Evolutionary conservation across 805 yeast species (phyloP).

Genomic region (Metschnikowia matae): DNA sequence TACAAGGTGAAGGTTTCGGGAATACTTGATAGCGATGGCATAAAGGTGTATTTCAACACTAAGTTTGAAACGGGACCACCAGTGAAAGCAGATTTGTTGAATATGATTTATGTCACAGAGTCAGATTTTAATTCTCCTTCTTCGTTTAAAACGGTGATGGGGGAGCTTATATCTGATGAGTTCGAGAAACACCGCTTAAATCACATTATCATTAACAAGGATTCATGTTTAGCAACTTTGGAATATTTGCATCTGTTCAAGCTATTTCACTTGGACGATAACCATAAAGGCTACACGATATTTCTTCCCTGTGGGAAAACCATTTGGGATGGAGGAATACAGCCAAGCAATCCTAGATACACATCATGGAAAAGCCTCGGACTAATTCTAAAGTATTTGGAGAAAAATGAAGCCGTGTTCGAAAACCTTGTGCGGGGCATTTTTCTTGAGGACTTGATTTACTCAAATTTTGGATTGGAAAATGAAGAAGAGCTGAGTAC

Average conservation of each 20-base stretch:
- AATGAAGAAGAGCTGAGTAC: conserved; percentile 15
- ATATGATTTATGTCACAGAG: conserved; percentile 61
- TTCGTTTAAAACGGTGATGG: conserved; percentile 60
- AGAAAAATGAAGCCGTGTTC: conserved; percentile 48
- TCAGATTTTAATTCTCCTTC: conserved; percentile 61
- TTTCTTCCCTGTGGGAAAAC: conserved; percentile 67
- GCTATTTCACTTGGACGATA: conserved; percentile 49
- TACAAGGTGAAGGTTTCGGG: conserved; percentile 35
- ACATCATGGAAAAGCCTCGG: conserved; percentile 63
- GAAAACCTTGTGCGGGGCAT: conserved; percentile 51
- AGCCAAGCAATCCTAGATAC: conserved; percentile 7
- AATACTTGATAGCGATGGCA: conserved; percentile 8
- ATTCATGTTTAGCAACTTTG: conserved; percentile 59
- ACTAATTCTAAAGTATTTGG: conserved; percentile 56
- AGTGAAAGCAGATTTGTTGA: conserved; percentile 49
- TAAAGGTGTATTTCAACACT: conserved; percentile 48
- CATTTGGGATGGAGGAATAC: conserved; percentile 11
- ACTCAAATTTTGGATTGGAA: conserved; percentile 52
- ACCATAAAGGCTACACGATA: conserved; percentile 62
- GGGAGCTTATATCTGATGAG: conserved; percentile 38
- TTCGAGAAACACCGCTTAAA: conserved; percentile 23
- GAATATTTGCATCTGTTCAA: conserved; percentile 50
- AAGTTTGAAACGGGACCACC: conserved; percentile 46
- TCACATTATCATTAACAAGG: conserved; percentile 31
- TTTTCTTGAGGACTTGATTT: conserved; percentile 60